Evolutionary conservation across 352 stramenopile species (phyloP).

Genomic region (Pythium phragmitis): DNA sequence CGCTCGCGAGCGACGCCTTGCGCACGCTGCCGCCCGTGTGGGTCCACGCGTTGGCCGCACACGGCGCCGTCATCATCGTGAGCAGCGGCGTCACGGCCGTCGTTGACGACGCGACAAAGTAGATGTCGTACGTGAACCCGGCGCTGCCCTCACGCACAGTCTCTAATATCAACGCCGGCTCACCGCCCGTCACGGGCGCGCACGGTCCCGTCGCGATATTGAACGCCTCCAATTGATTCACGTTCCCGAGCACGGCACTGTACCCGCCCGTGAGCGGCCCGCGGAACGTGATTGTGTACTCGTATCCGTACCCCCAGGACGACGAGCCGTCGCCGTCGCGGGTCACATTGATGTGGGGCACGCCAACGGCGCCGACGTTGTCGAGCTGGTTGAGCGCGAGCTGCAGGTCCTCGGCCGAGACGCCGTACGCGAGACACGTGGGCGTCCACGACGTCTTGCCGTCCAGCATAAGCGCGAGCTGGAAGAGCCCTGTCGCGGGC

Average conservation of each 20-base stretch:
- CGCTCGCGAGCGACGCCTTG: conserved; percentile 39
- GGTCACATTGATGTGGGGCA: conserved; percentile 67
- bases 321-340: conserved; percentile 61
- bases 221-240: conserved; percentile 46
- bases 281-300: conserved; percentile 69
- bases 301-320: conserved; percentile 72
- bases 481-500: conserved; percentile 47
- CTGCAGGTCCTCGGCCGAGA: conserved; percentile 59
- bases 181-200: conserved; percentile 34
- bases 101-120: conserved; percentile 58
- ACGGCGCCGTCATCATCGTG: conserved; percentile 31
- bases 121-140: conserved; percentile 77
- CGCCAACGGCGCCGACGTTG: conserved; percentile 32
- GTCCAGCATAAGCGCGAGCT: conserved; percentile 60
- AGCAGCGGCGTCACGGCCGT: conserved; percentile 35
- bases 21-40: conserved; percentile 41
- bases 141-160: conserved; percentile 58
- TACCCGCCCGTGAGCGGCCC: conserved; percentile 54
- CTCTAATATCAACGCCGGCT: conserved; percentile 64
- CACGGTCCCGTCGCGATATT: conserved; percentile 53
- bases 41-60: conserved; percentile 28
- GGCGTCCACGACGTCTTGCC: conserved; percentile 45
- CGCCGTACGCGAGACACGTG: conserved; percentile 68
- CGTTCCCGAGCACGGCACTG: conserved; percentile 60
- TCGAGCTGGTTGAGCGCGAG: conserved; percentile 57